A percentile compares a stretch with the other conserved stretches of the same genome.
These are phyloP conservation scores for Vairimorpha ceranae DNA, from an alignment of 371 early-diverging fungal genomes.

Conservation along the genomic window DNA sequence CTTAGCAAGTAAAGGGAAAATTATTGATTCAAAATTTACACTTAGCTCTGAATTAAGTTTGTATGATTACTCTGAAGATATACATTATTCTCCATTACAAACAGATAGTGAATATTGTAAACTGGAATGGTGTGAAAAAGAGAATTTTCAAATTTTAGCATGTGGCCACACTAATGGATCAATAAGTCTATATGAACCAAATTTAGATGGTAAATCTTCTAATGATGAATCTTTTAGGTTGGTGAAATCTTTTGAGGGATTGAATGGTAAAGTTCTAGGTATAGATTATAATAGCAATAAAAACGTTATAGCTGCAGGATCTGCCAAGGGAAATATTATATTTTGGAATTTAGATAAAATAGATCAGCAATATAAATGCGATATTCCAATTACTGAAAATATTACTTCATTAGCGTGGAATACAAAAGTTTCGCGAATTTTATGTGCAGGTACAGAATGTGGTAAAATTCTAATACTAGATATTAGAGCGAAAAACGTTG, in stretches of 20 bases:
- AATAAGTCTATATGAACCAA: conserved; percentile 42
- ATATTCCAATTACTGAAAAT: conserved; percentile 41
- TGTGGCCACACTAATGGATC: conserved; percentile 58
- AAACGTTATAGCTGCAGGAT: conserved; percentile 58
- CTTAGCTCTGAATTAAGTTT: conserved; percentile 55
- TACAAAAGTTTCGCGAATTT: conserved; percentile 57
- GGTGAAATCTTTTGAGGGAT: conserved; percentile 14
- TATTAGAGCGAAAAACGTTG: conserved; percentile 58
- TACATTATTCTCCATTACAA: conserved; percentile 25
- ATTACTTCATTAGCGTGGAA: conserved; percentile 60
- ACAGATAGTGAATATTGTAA: conserved; percentile 58
- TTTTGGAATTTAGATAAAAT: conserved; percentile 57
- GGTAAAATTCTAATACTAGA: conserved; percentile 59
- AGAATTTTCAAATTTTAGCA: conserved; percentile 42
- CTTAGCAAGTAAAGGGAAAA: conserved; percentile 62
- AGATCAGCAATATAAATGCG: conserved; percentile 59
- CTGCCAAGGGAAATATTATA: conserved; percentile 55
- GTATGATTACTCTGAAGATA: conserved; percentile 45
- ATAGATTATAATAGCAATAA: conserved; percentile 57
- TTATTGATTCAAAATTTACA: conserved; percentile 62
- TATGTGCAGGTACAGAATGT: conserved; percentile 55
- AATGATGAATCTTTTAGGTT: conserved; percentile 22
- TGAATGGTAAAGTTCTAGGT: conserved; percentile 59
- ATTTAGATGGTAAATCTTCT: neutral
- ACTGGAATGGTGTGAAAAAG: conserved; percentile 57